Conservation (phyloP, 768 basidiomycete genomes). For the Collybia sordida region DNA sequence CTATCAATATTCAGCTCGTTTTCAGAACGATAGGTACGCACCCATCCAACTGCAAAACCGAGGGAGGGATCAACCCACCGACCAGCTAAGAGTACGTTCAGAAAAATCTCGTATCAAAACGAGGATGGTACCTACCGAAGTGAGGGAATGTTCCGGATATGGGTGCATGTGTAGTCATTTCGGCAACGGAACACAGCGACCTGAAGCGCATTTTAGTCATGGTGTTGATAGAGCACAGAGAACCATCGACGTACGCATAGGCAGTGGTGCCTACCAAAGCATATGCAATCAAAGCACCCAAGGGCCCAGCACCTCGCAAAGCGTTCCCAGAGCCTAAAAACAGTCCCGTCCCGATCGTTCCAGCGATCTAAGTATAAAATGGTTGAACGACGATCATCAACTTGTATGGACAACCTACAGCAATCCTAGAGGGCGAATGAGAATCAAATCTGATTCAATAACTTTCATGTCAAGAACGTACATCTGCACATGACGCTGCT, state of each 20-base stretch:
- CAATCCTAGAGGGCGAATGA: constrained; percentile 45
- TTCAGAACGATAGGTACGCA: constrained; percentile 19
- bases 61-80: constrained; percentile 61
- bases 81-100: constrained; percentile 31
- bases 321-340: constrained; percentile 72
- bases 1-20: neutral
- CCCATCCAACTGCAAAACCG: constrained; percentile 59
- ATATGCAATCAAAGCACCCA: constrained; percentile 68
- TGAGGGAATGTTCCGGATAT: constrained; percentile 80
- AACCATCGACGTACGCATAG: constrained; percentile 46
- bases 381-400: neutral
- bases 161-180: constrained; percentile 81
- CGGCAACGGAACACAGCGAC: constrained; percentile 65
- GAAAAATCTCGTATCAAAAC: neutral
- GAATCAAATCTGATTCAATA: neutral
- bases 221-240: neutral
- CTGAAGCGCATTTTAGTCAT: constrained; percentile 21
- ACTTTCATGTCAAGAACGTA: constrained; percentile 24
- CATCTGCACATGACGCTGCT: constrained; percentile 83
- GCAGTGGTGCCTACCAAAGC: constrained; percentile 63
- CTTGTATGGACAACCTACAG: constrained; percentile 39
- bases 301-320: constrained; percentile 58
- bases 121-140: constrained; percentile 40
- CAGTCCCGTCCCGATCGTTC: constrained; percentile 73
- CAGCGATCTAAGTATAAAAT: constrained; percentile 50